Base-by-base conservation (phyloP, 345 rosid species). In the Pseudoturritis turrita region DNA sequence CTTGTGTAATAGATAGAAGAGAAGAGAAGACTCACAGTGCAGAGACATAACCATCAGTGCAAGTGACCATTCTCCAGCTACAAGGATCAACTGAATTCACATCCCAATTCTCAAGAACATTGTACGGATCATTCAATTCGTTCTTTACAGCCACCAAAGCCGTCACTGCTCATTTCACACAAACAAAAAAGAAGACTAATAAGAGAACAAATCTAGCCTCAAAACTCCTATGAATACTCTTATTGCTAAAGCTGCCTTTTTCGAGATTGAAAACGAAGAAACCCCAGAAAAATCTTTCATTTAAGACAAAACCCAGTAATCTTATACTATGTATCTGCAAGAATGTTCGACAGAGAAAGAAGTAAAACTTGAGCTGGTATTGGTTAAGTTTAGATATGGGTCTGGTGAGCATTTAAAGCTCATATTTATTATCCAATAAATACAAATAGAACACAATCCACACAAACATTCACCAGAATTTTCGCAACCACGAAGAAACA, bases 21-120 rank as follows among this genome's bases (percentile, higher is more conserved):
- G 46, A 63, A n/a, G 49, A 22, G 25, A 44, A 58, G 58, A 83
- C 97, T 96, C 78, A 96, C 99, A 96, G 73, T 69, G 81, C 75
- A 75, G 95, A 87, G 79, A 96, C 99, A 84, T 78, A 88, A 62
- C 95, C 97, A 61, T 92, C 96, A 26, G 95, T 76, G 80, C 99
- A 96, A 71, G 96, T 85, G 62, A 96, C 84, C 99, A 96, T 96
- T 80, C 95, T 88, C 99, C 98, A 96, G 81, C 98, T 90, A 84
- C 99, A 96, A 59, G 99, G 99, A 88, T 92, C 99, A 22, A 96
- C 99, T 68, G 98, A 92, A 79, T 83, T 92, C 52, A 82, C 83
- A 82, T 96, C 99, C 99, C 99, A 96, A 68, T 86, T 87, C 58
- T 88, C 99, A 81, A 96, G 80, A 71, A 92, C 96, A 79, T 84